Conservation (phyloP, 768 basidiomycete genomes). For the Coprinopsis strossmayeri region DNA sequence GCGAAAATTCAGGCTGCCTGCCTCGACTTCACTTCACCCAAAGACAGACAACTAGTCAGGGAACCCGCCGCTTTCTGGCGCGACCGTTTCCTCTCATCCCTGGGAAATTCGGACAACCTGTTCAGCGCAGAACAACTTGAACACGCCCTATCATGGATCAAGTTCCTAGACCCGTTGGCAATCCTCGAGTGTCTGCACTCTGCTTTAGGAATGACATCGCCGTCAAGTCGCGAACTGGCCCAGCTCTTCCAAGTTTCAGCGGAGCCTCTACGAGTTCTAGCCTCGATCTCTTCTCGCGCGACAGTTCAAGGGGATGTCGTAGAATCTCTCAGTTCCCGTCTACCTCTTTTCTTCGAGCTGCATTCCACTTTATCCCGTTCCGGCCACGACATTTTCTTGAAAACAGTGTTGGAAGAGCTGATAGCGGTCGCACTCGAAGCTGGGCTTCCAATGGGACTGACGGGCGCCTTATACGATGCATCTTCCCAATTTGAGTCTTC, state of each 20-base stretch:
- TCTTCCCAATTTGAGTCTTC: not conserved
- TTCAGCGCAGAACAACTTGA: not conserved
- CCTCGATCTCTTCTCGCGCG: too few species aligned
- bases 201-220: not conserved
- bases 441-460: slow-evolving; percentile 29
- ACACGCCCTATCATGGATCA: slow-evolving; percentile 44
- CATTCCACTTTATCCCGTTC: not conserved
- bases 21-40: slow-evolving; percentile 27
- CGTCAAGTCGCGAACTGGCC: not conserved
- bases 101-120: not conserved
- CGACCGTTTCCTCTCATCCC: slow-evolving; percentile 13
- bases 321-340: not conserved
- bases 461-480: slow-evolving; percentile 18
- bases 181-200: slow-evolving; percentile 35
- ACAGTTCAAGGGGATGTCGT: too few species aligned
- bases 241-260: not conserved
- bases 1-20: slow-evolving; percentile 12
- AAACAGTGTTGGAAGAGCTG: slow-evolving; percentile 12
- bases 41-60: slow-evolving; percentile 34
- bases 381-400: not conserved
- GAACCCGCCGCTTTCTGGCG: slow-evolving; percentile 41
- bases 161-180: slow-evolving; percentile 38
- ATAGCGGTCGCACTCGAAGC: slow-evolving; percentile 35
- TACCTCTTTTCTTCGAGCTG: not conserved
- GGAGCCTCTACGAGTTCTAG: not conserved